Evolutionary conservation across 164 flowering plant species (phyloP).

Genomic region (Magnolia sinica): DNA sequence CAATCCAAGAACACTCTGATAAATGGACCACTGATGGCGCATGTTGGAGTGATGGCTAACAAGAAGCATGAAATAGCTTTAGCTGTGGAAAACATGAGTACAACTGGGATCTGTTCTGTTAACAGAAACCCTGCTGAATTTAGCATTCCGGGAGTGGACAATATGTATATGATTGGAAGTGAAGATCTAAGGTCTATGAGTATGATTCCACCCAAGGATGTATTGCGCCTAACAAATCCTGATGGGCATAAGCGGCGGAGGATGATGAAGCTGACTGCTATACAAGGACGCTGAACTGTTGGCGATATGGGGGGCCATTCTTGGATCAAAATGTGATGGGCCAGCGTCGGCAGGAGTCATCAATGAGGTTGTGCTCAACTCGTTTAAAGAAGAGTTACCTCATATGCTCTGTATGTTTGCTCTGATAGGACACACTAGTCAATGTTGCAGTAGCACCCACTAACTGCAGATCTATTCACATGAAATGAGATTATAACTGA

Average conservation of each 20-base stretch:
- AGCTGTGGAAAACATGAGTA: slow-evolving; percentile 17
- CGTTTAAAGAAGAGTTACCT: neutral
- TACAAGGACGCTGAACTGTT: slow-evolving; percentile 11
- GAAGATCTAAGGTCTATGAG: slow-evolving; percentile 35
- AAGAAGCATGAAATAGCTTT: slow-evolving; percentile 12
- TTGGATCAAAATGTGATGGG: slow-evolving; percentile 4
- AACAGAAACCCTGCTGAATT: slow-evolving; percentile 90
- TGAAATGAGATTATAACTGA: neutral
- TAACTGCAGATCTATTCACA: neutral
- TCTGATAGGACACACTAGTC: neutral
- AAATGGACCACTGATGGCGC: neutral
- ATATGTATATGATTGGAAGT: slow-evolving; percentile 45
- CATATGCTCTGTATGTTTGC: neutral
- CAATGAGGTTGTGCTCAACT: neutral
- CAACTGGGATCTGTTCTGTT: slow-evolving; percentile 33
- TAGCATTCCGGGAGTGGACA: slow-evolving; percentile 51
- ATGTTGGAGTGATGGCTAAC: slow-evolving; percentile 13
- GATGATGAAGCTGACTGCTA: slow-evolving; percentile 27
- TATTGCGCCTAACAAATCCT: slow-evolving; percentile 10
- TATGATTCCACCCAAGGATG: slow-evolving; percentile 8
- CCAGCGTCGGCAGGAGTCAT: neutral
- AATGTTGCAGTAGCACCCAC: neutral
- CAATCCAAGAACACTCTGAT: slow-evolving; percentile 6
- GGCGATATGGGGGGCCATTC: neutral
- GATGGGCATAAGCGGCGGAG: slow-evolving; percentile 31